Evolutionary conservation across 139 green algal species (phyloP).

Genomic region (Chlamydomonas applanata): DNA sequence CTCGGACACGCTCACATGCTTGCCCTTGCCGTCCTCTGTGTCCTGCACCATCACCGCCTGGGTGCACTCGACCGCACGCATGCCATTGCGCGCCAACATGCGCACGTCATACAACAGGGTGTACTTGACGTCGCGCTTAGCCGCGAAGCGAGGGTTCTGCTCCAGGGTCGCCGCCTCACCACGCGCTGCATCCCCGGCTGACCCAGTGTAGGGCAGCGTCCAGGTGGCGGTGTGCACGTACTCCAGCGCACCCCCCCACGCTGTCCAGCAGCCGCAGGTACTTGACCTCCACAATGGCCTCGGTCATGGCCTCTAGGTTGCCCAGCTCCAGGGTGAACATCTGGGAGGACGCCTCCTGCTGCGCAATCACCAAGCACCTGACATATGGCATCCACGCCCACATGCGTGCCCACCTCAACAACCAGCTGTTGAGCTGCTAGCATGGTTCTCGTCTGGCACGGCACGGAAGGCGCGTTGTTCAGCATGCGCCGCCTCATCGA

Average conservation of each 20-base stretch:
- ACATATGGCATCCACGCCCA: too few relatives aligned
- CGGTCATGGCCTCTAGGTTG: conserved; percentile 32
- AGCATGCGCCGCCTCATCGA: too few relatives aligned
- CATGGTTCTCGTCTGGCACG: too few relatives aligned
- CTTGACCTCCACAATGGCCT: conserved; percentile 16
- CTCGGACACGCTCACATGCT: not conserved
- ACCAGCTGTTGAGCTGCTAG: too few relatives aligned
- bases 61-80: conserved; percentile 13
- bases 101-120: conserved; percentile 21
- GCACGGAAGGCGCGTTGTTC: too few relatives aligned
- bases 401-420: too few relatives aligned
- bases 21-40: not conserved
- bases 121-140: conserved; percentile 12
- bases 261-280: conserved; percentile 40
- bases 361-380: too few relatives aligned
- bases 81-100: conserved; percentile 6
- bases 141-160: not conserved
- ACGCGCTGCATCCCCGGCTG: not conserved
- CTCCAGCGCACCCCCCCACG: conserved; percentile 27
- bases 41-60: not conserved
- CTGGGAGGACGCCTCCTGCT: conserved; percentile 13
- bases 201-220: conserved; percentile 31
- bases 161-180: not conserved
- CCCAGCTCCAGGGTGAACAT: conserved; percentile 34
- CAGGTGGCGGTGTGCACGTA: conserved; percentile 40